Percentiles rank a stretch among this genome's conserved stretches.
phyloP scores from a whole-genome alignment of 495 filamentous ascomycete species.

The Opeltia flavorubescens region DNA sequence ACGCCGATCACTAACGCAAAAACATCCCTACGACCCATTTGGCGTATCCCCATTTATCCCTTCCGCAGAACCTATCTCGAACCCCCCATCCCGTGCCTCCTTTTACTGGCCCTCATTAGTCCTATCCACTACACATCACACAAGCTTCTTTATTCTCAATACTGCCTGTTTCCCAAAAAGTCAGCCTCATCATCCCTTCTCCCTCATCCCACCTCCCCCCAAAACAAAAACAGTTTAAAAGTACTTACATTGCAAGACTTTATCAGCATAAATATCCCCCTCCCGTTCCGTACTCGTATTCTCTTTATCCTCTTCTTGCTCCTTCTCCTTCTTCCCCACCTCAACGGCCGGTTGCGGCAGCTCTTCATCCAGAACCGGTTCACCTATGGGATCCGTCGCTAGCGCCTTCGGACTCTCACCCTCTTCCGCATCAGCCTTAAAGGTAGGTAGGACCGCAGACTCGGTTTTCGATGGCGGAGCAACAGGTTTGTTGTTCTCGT shows the following conservation, averaged over 20 bases:
- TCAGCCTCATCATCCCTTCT: background rate
- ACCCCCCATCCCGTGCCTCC: too few relatives aligned
- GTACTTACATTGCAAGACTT: constrained; percentile 61
- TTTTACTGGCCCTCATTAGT: too few relatives aligned
- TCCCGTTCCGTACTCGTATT: constrained; percentile 56
- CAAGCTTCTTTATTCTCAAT: constrained; percentile 86
- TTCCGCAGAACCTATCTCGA: too few relatives aligned
- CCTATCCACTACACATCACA: constrained; percentile 49
- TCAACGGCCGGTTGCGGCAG: constrained; percentile 37
- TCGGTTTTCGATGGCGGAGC: constrained; percentile 25
- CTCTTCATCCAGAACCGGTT: constrained; percentile 39
- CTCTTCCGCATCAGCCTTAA: constrained; percentile 56
- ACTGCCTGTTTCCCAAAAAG: constrained; percentile 27
- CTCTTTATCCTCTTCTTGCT: constrained; percentile 50
- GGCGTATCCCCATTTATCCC: too few relatives aligned
- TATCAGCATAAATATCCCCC: constrained; percentile 83
- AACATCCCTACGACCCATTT: too few relatives aligned
- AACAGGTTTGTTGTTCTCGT: constrained; percentile 24
- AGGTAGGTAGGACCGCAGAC: constrained; percentile 33
- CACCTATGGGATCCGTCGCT: constrained; percentile 47
- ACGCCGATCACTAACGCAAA: too few relatives aligned
- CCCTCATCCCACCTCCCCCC: background rate
- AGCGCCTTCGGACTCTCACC: constrained; percentile 64
- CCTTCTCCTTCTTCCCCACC: constrained; percentile 29
- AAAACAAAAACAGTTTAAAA: background rate